These are phyloP conservation scores for Claviceps sp. DNA, from an alignment of 2,329 filamentous ascomycete genomes.

Conservation along the genomic window DNA sequence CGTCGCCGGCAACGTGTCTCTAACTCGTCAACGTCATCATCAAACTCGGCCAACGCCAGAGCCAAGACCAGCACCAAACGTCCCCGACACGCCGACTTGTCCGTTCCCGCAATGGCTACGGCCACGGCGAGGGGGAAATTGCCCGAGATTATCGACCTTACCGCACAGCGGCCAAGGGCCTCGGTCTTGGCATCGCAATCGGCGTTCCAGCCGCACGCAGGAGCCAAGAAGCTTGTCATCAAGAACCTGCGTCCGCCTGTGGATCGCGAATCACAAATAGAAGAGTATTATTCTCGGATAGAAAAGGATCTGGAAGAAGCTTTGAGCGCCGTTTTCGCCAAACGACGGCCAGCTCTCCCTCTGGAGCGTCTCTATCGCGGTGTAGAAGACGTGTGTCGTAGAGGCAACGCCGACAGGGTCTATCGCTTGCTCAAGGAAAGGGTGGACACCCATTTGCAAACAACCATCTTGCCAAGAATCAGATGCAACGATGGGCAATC, in stretches of 20 bases:
- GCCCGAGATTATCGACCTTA: constrained; percentile 23
- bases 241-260: constrained; percentile 68
- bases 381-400: constrained; percentile 82
- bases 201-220: constrained; percentile 57
- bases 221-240: constrained; percentile 78
- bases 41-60: constrained; percentile 8
- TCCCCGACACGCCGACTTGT: constrained; percentile 15
- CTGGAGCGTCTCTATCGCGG: constrained; percentile 81
- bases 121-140: constrained; percentile 27
- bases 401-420: constrained; percentile 55
- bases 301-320: constrained; percentile 64
- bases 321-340: constrained; percentile 58
- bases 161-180: constrained; percentile 15
- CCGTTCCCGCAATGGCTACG: constrained; percentile 17
- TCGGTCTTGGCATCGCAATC: not conserved
- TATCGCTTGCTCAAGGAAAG: constrained; percentile 51
- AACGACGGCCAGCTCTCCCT: constrained; percentile 51
- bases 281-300: constrained; percentile 64
- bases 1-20: constrained; percentile 26
- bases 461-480: constrained; percentile 41
- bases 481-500: constrained; percentile 35
- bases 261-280: constrained; percentile 45
- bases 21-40: constrained; percentile 15
- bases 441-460: constrained; percentile 55
- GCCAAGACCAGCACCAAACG: constrained; percentile 17